Percentiles rank a stretch among this genome's conserved stretches.
Conservation (phyloP, 192 early-diverging fungal species). For the Mycoemilia scoparia region DNA sequence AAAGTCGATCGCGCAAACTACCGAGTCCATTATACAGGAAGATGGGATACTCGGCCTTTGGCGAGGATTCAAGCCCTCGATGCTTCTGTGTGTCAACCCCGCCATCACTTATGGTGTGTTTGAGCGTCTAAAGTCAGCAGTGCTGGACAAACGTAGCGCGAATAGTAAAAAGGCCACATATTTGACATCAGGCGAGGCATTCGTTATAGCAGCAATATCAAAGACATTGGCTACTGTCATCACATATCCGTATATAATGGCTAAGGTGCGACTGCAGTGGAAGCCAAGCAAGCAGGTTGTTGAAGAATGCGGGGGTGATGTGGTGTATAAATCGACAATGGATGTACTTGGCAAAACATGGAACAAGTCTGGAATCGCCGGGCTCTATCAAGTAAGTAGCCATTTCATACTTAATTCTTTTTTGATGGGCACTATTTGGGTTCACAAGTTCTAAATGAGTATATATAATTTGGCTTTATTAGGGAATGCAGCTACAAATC, state of each 20-base stretch:
- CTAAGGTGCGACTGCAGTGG: conserved; percentile 92
- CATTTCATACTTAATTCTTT: conserved; percentile 56
- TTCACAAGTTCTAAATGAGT: not conserved
- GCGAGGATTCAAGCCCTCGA: conserved; percentile 80
- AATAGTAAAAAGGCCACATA: conserved; percentile 19
- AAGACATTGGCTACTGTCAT: conserved; percentile 80
- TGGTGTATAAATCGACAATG: conserved; percentile 59
- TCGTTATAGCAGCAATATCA: conserved; percentile 78
- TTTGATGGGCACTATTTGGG: not conserved
- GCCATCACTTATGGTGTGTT: conserved; percentile 95
- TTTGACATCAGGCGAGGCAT: conserved; percentile 66
- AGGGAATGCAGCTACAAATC: conserved; percentile 96
- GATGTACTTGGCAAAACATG: conserved; percentile 74
- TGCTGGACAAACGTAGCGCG: conserved; percentile 33
- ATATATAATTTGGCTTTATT: no score
- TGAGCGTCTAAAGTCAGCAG: conserved; percentile 52
- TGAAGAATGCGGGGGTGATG: conserved; percentile 22
- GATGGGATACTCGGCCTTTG: conserved; percentile 76
- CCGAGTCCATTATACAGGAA: conserved; percentile 44
- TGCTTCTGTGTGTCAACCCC: conserved; percentile 85
- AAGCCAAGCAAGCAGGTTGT: conserved; percentile 51
- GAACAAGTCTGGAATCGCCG: conserved; percentile 58
- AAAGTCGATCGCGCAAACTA: conserved; percentile 40
- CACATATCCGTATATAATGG: conserved; percentile 97
- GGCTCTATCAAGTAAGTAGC: no score